Evolutionary conservation across 257 asterid genomes (phyloP).

Genomic region (Jacaranda mimosifolia): DNA sequence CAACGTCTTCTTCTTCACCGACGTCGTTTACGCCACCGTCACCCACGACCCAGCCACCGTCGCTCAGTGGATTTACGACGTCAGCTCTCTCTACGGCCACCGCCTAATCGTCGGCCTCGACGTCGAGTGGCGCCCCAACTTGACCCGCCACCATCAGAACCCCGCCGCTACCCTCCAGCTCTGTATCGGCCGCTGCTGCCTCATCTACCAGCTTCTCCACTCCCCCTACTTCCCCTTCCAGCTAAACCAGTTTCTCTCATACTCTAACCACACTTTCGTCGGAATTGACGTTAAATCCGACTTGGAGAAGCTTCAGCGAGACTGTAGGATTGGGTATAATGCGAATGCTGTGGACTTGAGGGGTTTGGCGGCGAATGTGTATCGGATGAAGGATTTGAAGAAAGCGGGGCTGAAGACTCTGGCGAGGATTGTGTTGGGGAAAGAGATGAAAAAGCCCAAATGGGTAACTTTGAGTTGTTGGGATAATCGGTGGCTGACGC

Average conservation of each 20-base stretch:
- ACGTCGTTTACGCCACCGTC: constrained; percentile 41
- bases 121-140: constrained; percentile 54
- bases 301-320: constrained; percentile 43
- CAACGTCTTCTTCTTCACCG: constrained; percentile 41
- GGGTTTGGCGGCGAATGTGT: constrained; percentile 38
- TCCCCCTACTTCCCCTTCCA: constrained; percentile 38
- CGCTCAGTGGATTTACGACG: constrained; percentile 38
- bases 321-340: constrained; percentile 35
- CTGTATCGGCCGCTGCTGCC: constrained; percentile 50
- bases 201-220: constrained; percentile 49
- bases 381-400: constrained; percentile 26
- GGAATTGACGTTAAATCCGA: constrained; percentile 49
- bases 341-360: constrained; percentile 47
- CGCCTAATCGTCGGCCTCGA: constrained; percentile 52
- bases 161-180: constrained; percentile 58
- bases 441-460: constrained; percentile 45
- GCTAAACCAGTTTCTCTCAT: constrained; percentile 42
- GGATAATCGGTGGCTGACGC: constrained; percentile 44
- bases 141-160: constrained; percentile 25
- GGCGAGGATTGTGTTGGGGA: constrained; percentile 44
- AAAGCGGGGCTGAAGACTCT: constrained; percentile 42
- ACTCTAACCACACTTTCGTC: constrained; percentile 42
- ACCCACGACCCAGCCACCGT: constrained; percentile 41
- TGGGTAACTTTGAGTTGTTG: constrained; percentile 46
- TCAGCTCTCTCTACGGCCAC: constrained; percentile 36